Percentiles rank a stretch among this genome's conserved stretches.
Evolutionary conservation across 495 filamentous ascomycete genomes (phyloP).

Genomic region (Filosporella fistucella): DNA sequence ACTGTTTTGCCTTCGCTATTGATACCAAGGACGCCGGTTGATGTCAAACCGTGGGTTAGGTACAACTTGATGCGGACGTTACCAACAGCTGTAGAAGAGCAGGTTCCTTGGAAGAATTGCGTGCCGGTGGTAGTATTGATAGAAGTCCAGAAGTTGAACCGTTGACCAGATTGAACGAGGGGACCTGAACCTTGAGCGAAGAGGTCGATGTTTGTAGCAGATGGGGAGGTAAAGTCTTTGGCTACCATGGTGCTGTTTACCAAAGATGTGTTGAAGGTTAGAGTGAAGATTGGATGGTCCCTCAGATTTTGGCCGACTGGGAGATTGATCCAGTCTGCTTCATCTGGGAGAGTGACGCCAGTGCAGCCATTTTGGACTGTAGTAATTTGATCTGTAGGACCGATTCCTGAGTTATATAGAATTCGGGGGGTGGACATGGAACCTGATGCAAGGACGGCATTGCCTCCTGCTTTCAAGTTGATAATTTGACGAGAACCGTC

Average conservation of each 20-base stretch:
- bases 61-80: slow-evolving; percentile 32
- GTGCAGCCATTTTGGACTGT: slow-evolving; percentile 45
- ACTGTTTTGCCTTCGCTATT: slow-evolving; percentile 24
- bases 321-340: slow-evolving; percentile 59
- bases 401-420: slow-evolving; percentile 61
- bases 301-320: slow-evolving; percentile 69
- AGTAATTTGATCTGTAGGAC: slow-evolving; percentile 53
- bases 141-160: slow-evolving; percentile 18
- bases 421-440: slow-evolving; percentile 67
- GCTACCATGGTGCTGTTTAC: slow-evolving; percentile 25
- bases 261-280: slow-evolving; percentile 26
- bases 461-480: slow-evolving; percentile 43
- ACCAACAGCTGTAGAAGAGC: slow-evolving; percentile 18
- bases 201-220: slow-evolving; percentile 28
- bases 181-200: slow-evolving; percentile 16
- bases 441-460: slow-evolving; percentile 63
- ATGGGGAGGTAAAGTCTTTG: slow-evolving; percentile 36
- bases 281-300: slow-evolving; percentile 60
- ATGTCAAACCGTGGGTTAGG: slow-evolving; percentile 39
- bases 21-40: slow-evolving; percentile 27
- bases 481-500: slow-evolving; percentile 39
- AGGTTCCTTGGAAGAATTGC: slow-evolving; percentile 20
- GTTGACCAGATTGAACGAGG: slow-evolving; percentile 18
- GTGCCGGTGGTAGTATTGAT: slow-evolving; percentile 8
- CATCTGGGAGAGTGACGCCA: slow-evolving; percentile 43